These are phyloP conservation scores for Penicillium dipodomyicola DNA, from an alignment of 495 filamentous ascomycete genomes.

Conservation along the genomic window DNA sequence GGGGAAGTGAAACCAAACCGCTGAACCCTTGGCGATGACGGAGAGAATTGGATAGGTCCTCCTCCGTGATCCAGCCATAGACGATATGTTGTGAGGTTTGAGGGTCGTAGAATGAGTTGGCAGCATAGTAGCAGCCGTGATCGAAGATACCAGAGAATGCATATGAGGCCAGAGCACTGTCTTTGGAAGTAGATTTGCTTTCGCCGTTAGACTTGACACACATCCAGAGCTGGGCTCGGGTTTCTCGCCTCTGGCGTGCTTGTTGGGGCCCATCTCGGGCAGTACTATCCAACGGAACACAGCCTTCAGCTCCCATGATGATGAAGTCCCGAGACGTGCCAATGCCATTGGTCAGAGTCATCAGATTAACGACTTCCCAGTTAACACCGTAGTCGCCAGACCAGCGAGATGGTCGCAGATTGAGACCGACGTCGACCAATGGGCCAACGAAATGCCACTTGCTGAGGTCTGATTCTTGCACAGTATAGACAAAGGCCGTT, in stretches of 20 bases:
- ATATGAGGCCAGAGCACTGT: constrained; percentile 23
- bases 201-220: constrained; percentile 20
- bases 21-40: constrained; percentile 43
- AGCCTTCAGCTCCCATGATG: constrained; percentile 52
- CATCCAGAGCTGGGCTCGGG: constrained; percentile 40
- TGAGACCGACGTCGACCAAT: constrained; percentile 44
- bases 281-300: constrained; percentile 16
- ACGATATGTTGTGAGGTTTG: constrained; percentile 30
- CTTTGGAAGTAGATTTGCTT: neutral
- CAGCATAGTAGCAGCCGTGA: constrained; percentile 39
- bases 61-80: constrained; percentile 41
- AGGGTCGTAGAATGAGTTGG: constrained; percentile 41
- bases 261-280: neutral
- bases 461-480: constrained; percentile 44
- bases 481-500: constrained; percentile 52
- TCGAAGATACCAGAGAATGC: constrained; percentile 37
- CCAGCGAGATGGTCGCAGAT: constrained; percentile 44
- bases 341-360: constrained; percentile 37
- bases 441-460: constrained; percentile 53
- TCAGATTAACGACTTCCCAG: constrained; percentile 56
- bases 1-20: constrained; percentile 38
- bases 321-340: constrained; percentile 42
- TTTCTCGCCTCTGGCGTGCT: constrained; percentile 23
- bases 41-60: constrained; percentile 36
- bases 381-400: constrained; percentile 54